Evolutionary conservation across 192 early-diverging fungal species (phyloP).

Genomic region (Backusella psychrophila): DNA sequence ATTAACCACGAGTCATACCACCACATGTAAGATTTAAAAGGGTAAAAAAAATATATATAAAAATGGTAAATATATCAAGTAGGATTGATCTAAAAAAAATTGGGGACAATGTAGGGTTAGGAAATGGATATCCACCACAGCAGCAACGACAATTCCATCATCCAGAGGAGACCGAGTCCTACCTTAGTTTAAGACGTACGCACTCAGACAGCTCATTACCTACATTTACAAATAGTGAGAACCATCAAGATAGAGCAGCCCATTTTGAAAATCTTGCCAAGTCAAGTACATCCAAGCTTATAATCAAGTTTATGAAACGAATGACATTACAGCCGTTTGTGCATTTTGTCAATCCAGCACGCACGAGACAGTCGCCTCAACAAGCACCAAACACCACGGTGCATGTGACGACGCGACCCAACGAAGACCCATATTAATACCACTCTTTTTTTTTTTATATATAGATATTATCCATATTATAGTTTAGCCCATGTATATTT

Average conservation of each 20-base stretch:
- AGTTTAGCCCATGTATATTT: neutral
- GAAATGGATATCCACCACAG: neutral
- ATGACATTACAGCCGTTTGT: neutral
- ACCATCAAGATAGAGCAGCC: neutral
- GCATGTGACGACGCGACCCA: neutral
- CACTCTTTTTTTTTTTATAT: neutral
- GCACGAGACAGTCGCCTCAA: neutral
- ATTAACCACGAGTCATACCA: neutral
- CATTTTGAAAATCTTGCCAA: neutral
- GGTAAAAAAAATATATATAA: neutral
- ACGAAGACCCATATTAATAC: too few species aligned
- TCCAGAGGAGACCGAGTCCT: neutral
- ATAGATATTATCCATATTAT: neutral
- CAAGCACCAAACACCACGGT: neutral
- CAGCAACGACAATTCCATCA: neutral
- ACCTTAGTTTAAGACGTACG: neutral
- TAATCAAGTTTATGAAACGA: neutral
- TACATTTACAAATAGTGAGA: neutral
- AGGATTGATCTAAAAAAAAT: neutral
- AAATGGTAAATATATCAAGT: neutral
- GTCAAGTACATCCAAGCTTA: neutral
- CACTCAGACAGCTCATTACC: neutral
- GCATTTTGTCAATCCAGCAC: neutral
- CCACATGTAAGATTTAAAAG: neutral
- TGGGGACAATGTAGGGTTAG: neutral